Percentiles rank a stretch among this genome's conserved stretches.
Conservation (phyloP, 1,284 basidiomycete species). For the Malassezia sympodialis region DNA sequence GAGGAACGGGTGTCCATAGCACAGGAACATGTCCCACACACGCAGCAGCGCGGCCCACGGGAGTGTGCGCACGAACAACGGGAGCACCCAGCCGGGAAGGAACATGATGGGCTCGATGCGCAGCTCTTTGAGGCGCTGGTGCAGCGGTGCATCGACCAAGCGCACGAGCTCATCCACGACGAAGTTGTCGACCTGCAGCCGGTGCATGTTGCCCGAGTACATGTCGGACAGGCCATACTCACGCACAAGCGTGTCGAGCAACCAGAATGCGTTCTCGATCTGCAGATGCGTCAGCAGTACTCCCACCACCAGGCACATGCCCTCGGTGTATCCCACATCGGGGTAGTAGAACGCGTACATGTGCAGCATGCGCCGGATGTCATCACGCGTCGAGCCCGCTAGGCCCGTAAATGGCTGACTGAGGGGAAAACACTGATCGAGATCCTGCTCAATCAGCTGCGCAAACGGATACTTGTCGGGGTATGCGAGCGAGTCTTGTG, state of each 20-base stretch:
- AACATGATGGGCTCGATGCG: slow-evolving; percentile 41
- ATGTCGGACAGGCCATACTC: slow-evolving; percentile 54
- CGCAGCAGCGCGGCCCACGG: slow-evolving; percentile 66
- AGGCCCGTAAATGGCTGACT: slow-evolving; percentile 34
- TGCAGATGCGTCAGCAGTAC: slow-evolving; percentile 69
- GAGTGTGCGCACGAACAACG: slow-evolving; percentile 65
- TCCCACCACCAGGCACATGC: slow-evolving; percentile 65
- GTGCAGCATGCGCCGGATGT: slow-evolving; percentile 41
- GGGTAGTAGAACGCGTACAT: slow-evolving; percentile 50
- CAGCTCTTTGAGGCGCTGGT: slow-evolving; percentile 26
- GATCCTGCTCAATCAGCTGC: slow-evolving; percentile 43
- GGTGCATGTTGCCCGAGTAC: slow-evolving; percentile 61
- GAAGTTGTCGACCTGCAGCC: slow-evolving; percentile 68
- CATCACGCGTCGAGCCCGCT: slow-evolving; percentile 30
- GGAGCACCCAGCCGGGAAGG: slow-evolving; percentile 44
- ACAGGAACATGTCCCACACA: slow-evolving; percentile 75
- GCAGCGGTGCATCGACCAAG: slow-evolving; percentile 55
- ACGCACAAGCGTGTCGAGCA: slow-evolving; percentile 61
- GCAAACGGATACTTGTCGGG: slow-evolving; percentile 34
- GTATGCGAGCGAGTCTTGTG: slow-evolving; percentile 26
- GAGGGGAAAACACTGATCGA: slow-evolving; percentile 37
- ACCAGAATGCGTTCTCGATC: slow-evolving; percentile 85
- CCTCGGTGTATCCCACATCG: slow-evolving; percentile 51
- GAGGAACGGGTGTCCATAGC: slow-evolving; percentile 64
- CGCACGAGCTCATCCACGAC: slow-evolving; percentile 68